Evolutionary conservation across 73 alveolate genomes (phyloP).

Genomic region (Paramecium biaurelia): DNA sequence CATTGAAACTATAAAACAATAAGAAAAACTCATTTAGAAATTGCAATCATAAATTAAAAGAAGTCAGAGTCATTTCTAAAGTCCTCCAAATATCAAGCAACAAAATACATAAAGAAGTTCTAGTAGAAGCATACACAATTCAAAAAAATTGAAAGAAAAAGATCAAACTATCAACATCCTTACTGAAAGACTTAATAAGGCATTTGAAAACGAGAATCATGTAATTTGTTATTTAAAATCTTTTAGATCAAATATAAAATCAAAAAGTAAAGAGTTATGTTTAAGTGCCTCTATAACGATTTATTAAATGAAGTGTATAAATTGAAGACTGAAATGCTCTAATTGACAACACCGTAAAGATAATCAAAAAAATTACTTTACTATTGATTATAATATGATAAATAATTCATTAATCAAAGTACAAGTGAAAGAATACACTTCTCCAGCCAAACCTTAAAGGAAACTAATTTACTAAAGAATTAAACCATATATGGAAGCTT

Average conservation of each 20-base stretch:
- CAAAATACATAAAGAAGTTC: background rate
- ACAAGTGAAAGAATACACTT: background rate
- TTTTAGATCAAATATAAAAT: background rate
- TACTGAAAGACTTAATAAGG: background rate
- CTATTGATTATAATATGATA: background rate
- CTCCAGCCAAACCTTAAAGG: background rate
- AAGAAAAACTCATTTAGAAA: background rate
- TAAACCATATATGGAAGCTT: constrained; percentile 8
- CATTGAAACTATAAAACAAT: background rate
- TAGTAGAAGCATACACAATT: background rate
- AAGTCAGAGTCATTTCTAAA: background rate
- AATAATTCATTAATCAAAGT: constrained; percentile 8
- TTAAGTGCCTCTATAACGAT: background rate
- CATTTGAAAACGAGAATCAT: background rate
- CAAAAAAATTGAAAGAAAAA: background rate
- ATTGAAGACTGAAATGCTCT: background rate
- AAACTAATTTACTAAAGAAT: background rate
- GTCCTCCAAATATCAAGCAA: background rate
- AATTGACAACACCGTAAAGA: background rate
- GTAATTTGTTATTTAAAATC: background rate
- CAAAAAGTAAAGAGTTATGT: background rate
- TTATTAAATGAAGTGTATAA: background rate
- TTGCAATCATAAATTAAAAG: background rate
- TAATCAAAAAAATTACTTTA: background rate
- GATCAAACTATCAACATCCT: background rate